Conservation (phyloP, 805 yeast species). For the Barnettozyma siamensis region DNA sequence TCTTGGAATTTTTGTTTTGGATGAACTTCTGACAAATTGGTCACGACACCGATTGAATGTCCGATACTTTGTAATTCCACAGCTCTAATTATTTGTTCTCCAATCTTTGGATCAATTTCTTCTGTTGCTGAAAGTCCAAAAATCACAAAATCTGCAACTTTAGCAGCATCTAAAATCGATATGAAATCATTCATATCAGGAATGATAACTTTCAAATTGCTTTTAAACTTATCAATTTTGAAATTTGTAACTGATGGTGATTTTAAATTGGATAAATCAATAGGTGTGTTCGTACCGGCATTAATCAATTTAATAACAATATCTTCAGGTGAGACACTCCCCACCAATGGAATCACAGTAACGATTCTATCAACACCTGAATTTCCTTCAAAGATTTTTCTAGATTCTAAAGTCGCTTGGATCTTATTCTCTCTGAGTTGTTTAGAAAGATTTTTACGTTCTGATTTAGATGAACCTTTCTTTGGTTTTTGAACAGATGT, state of each 20-base stretch:
- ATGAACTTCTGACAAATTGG: constrained; percentile 61
- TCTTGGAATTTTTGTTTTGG: constrained; percentile 72
- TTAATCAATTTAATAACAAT: constrained; percentile 49
- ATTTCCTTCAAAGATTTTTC: constrained; percentile 74
- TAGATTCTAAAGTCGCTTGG: constrained; percentile 46
- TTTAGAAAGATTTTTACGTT: constrained; percentile 71
- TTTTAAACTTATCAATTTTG: constrained; percentile 60
- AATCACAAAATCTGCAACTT: constrained; percentile 82
- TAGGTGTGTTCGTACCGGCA: constrained; percentile 26
- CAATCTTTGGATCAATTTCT: constrained; percentile 74
- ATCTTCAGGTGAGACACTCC: constrained; percentile 54
- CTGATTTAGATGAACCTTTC: constrained; percentile 39
- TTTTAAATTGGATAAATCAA: constrained; percentile 27
- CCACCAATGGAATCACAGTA: constrained; percentile 73
- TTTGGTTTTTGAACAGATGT: constrained; percentile 25
- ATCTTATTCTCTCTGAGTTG: constrained; percentile 77
- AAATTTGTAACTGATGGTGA: constrained; percentile 48
- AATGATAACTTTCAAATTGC: constrained; percentile 63
- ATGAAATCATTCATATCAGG: constrained; percentile 66
- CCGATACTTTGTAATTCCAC: constrained; percentile 90
- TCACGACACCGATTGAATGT: constrained; percentile 69
- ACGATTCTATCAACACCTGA: constrained; percentile 80
- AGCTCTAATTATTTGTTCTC: constrained; percentile 87
- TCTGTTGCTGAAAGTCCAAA: constrained; percentile 83
- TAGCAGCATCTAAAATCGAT: constrained; percentile 77